phyloP scores from a whole-genome alignment of 2,329 filamentous ascomycete genomes.

The Aspergillus thermomutatus region DNA sequence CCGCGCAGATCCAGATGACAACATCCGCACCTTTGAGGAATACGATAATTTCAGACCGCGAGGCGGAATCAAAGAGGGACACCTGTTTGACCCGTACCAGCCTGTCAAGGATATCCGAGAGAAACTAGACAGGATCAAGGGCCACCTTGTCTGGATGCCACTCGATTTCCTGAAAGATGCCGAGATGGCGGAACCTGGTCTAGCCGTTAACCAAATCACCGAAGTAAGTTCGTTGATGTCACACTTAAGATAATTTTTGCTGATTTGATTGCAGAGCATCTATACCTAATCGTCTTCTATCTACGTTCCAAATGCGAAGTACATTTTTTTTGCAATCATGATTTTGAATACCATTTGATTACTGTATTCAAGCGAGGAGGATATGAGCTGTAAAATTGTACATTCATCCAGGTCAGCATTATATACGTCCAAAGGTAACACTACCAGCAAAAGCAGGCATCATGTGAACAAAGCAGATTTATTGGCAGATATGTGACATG shows the following conservation, averaged over 20 bases:
- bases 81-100: constrained; percentile 78
- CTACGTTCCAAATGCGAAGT: neutral
- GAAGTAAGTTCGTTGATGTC: constrained; percentile 62
- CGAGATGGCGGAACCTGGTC: constrained; percentile 82
- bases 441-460: neutral
- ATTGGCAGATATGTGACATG: too few species aligned
- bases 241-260: neutral
- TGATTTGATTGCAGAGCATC: constrained; percentile 24
- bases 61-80: constrained; percentile 69
- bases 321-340: neutral
- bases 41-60: constrained; percentile 74
- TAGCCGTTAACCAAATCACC: constrained; percentile 82
- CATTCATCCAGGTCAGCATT: neutral
- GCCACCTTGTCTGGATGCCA: constrained; percentile 95
- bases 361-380: neutral
- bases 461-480: neutral
- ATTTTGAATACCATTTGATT: neutral
- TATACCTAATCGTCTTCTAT: constrained; percentile 24
- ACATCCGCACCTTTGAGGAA: constrained; percentile 84
- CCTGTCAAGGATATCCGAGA: constrained; percentile 68
- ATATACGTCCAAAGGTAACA: neutral
- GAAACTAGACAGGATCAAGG: constrained; percentile 76
- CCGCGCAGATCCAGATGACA: constrained; percentile 84
- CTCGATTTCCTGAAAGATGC: constrained; percentile 79
- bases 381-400: neutral